Evolutionary conservation across 208 protist genomes (phyloP).

Genomic region (Crithidia mellificae): DNA sequence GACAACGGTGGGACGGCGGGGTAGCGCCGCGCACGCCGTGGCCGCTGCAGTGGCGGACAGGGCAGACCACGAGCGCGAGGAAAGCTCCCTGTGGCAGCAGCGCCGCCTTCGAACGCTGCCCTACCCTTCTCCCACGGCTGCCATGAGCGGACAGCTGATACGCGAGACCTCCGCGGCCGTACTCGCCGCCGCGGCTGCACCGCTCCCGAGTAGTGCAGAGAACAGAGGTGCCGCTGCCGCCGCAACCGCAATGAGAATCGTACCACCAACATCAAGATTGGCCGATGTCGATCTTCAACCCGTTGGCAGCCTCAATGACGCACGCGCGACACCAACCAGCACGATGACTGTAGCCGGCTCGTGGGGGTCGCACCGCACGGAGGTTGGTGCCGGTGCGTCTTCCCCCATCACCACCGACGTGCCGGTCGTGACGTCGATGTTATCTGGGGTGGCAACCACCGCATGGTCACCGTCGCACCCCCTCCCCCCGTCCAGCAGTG

Average conservation of each 20-base stretch:
- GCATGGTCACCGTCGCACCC: too few species aligned
- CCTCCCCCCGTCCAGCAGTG: too few species aligned
- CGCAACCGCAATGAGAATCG: too few species aligned
- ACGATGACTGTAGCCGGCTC: neutral
- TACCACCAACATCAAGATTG: too few species aligned
- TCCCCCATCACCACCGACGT: too few species aligned
- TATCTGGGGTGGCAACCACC: neutral
- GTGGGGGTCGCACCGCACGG: neutral
- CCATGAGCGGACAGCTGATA: constrained; percentile 14
- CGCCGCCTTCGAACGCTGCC: constrained; percentile 22
- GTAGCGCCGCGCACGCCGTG: neutral
- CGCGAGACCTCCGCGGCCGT: neutral
- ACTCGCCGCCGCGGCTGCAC: neutral
- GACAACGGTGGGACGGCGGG: neutral
- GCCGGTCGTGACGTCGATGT: neutral
- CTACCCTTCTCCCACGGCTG: constrained; percentile 20
- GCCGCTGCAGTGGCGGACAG: neutral
- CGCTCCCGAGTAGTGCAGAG: too few species aligned
- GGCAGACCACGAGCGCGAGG: neutral
- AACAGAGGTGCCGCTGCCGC: too few species aligned
- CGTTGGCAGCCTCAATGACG: neutral
- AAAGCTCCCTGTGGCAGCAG: neutral
- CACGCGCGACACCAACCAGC: neutral
- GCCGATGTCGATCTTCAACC: neutral
- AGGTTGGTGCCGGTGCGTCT: too few species aligned